Percentiles rank a stretch among this genome's conserved stretches.
phyloP scores from a whole-genome alignment of 2,329 filamentous ascomycete species.

The Coniella vitis region DNA sequence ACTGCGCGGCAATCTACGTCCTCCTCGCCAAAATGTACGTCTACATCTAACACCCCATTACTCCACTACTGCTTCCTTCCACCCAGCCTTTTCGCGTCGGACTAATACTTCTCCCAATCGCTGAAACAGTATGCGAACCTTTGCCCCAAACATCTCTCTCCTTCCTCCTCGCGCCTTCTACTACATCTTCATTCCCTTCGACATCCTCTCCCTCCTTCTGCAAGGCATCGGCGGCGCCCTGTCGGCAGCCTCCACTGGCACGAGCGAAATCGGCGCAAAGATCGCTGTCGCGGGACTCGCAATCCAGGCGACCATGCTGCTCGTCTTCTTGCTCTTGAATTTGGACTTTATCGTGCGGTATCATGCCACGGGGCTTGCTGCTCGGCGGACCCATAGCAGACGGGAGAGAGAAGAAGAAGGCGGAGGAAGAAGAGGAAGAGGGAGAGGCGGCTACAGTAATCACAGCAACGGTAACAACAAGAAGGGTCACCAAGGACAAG shows the following conservation, averaged over 20 bases:
- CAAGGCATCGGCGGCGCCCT: slow-evolving; percentile 51
- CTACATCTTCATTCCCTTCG: slow-evolving; percentile 45
- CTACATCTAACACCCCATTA: no score
- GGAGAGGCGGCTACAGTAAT: no score
- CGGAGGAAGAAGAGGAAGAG: neutral
- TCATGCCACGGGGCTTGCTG: slow-evolving; percentile 17
- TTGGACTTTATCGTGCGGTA: slow-evolving; percentile 41
- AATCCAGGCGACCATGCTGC: slow-evolving; percentile 51
- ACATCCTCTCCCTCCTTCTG: slow-evolving; percentile 46
- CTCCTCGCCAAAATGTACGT: slow-evolving; percentile 40
- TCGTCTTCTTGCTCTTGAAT: slow-evolving; percentile 43
- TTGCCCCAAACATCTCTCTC: slow-evolving; percentile 32
- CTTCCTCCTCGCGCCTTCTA: slow-evolving; percentile 34
- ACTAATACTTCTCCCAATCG: neutral
- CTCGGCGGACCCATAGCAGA: neutral
- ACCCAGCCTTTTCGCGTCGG: neutral
- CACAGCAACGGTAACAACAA: no score
- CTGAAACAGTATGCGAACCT: slow-evolving; percentile 29
- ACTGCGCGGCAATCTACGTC: slow-evolving; percentile 60
- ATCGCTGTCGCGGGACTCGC: slow-evolving; percentile 48
- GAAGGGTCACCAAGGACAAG: no score
- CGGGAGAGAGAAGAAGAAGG: neutral
- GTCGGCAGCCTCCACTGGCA: slow-evolving; percentile 36
- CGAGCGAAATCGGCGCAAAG: slow-evolving; percentile 40
- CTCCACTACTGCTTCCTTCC: neutral